Evolutionary conservation across 2,329 filamentous ascomycete genomes (phyloP).

Genomic region (Shiraia bambusicola): DNA sequence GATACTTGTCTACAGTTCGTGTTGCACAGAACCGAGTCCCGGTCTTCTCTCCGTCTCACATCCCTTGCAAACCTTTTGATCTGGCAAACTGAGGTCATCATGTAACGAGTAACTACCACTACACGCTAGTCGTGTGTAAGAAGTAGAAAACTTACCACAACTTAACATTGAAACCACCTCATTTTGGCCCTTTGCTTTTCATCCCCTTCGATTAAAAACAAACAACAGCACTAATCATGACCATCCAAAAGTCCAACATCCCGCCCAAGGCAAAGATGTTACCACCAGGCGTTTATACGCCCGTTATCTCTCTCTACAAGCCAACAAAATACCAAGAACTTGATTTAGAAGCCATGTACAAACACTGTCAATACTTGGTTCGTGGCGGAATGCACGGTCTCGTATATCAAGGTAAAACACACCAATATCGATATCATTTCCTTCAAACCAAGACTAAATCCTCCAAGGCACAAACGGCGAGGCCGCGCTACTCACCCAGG

Average conservation of each 20-base stretch:
- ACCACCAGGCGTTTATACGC: conserved; percentile 56
- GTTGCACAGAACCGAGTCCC: too few species aligned
- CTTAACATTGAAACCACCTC: too few species aligned
- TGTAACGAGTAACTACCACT: too few species aligned
- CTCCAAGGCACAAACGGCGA: conserved; percentile 44
- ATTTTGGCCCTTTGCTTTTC: too few species aligned
- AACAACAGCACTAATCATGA: conserved; percentile 33
- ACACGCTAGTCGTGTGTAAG: too few species aligned
- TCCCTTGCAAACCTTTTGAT: too few species aligned
- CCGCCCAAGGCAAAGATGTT: conserved; percentile 47
- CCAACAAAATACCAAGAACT: conserved; percentile 51
- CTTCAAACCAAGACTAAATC: too few species aligned
- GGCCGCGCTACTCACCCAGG: conserved; percentile 37
- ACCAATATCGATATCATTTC: too few species aligned
- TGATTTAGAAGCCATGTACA: conserved; percentile 55
- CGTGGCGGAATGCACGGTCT: conserved; percentile 52
- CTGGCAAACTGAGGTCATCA: too few species aligned
- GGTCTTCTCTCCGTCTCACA: too few species aligned
- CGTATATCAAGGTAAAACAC: conserved; percentile 33
- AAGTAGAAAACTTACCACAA: too few species aligned
- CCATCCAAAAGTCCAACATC: conserved; percentile 25
- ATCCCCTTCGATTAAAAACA: too few species aligned
- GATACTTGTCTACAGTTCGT: not conserved
- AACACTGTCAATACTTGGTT: conserved; percentile 54
- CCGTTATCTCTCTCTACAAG: conserved; percentile 56